Percentiles rank a stretch among this genome's conserved stretches.
Conservation (phyloP, 2,329 filamentous ascomycete genomes). For the Aspergillus aculeatinus region DNA sequence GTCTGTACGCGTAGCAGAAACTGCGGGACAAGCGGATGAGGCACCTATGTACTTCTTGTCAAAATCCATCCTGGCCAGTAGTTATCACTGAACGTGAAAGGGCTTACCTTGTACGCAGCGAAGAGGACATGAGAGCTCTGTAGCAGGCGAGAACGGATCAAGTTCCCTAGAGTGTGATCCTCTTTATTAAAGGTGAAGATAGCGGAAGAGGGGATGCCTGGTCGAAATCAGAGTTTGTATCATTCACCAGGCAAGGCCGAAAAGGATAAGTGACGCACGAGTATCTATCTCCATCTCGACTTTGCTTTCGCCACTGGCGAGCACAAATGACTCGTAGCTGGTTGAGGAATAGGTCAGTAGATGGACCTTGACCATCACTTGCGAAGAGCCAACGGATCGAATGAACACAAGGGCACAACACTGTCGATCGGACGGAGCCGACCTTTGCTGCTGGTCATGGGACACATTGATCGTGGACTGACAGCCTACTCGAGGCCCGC, state of each 20-base stretch:
- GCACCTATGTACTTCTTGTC: slow-evolving; percentile 32
- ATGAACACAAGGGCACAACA: neutral
- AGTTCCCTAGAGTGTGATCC: slow-evolving; percentile 91
- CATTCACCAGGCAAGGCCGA: slow-evolving; percentile 1
- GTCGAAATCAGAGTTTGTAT: neutral
- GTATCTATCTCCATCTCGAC: slow-evolving; percentile 85
- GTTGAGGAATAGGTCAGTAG: slow-evolving; percentile 13
- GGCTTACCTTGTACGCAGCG: slow-evolving; percentile 80
- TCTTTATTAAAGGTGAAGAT: slow-evolving; percentile 96
- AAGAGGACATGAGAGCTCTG: slow-evolving; percentile 81
- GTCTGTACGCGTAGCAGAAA: slow-evolving; percentile 85
- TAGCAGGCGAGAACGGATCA: slow-evolving; percentile 82
- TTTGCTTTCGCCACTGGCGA: slow-evolving; percentile 87
- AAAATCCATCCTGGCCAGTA: neutral
- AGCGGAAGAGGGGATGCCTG: slow-evolving; percentile 89
- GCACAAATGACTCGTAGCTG: slow-evolving; percentile 92
- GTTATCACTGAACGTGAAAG: neutral
- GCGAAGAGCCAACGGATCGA: neutral
- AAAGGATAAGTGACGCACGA: slow-evolving; percentile 58
- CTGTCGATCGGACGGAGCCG: slow-evolving; percentile 9
- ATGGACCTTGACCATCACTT: neutral
- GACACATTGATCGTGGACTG: slow-evolving; percentile 23
- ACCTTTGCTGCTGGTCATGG: slow-evolving; percentile 24
- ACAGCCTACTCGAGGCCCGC: slow-evolving; percentile 16
- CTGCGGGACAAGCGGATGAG: slow-evolving; percentile 48